Percentiles rank a stretch among this genome's conserved stretches.
Conservation (phyloP, 2,329 filamentous ascomycete species). For the Pseudomassariella vexata region DNA sequence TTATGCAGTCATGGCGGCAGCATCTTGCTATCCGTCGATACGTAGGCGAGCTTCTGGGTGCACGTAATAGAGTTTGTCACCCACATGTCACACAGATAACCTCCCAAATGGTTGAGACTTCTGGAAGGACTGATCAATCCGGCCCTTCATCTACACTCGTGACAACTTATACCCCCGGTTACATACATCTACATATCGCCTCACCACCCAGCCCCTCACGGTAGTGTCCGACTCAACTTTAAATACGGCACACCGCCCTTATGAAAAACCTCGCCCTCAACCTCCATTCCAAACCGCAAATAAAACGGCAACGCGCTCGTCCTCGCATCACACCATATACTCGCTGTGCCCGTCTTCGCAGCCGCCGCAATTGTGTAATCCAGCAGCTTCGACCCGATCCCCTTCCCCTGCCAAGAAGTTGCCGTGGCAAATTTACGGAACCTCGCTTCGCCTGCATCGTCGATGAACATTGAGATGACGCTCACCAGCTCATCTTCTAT, state of each 20-base stretch:
- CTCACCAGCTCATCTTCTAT: constrained; percentile 10
- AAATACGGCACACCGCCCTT: constrained; percentile 18
- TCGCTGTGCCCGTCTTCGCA: constrained; percentile 11
- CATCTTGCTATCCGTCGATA: too few species aligned
- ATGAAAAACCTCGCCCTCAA: constrained; percentile 15
- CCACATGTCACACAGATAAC: too few species aligned
- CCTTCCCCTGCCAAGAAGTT: constrained; percentile 14
- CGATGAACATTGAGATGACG: constrained; percentile 18
- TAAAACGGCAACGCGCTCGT: constrained; percentile 16
- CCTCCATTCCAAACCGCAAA: constrained; percentile 15
- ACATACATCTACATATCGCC: too few species aligned
- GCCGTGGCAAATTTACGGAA: constrained; percentile 20
- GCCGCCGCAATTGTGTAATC: constrained; percentile 13
- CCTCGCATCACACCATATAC: constrained; percentile 19
- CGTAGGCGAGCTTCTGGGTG: too few species aligned
- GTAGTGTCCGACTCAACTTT: constrained; percentile 10
- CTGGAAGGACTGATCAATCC: too few species aligned
- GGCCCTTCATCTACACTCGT: too few species aligned
- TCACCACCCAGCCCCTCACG: too few species aligned
- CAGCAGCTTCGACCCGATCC: constrained; percentile 15
- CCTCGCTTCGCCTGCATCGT: constrained; percentile 12
- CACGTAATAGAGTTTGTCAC: too few species aligned
- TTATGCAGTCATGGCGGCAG: too few species aligned
- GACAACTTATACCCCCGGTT: too few species aligned
- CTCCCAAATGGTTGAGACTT: too few species aligned